These are phyloP conservation scores for Phytophthora pinifolia DNA, from an alignment of 352 stramenopile species.

Conservation along the genomic window DNA sequence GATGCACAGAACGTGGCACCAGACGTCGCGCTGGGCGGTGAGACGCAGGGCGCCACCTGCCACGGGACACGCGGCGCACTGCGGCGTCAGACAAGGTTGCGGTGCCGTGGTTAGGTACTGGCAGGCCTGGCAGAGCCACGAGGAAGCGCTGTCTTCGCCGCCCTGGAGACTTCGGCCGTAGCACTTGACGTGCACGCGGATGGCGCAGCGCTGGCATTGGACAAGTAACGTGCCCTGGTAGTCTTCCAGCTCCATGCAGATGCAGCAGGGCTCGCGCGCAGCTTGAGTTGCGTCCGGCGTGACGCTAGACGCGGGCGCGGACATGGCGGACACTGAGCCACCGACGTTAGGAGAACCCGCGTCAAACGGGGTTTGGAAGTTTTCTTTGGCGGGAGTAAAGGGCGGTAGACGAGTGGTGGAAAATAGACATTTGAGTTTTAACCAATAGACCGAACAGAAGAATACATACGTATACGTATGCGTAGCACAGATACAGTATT, in stretches of 20 bases:
- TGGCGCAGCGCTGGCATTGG: slow-evolving; percentile 56
- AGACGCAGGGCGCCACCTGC: slow-evolving; percentile 72
- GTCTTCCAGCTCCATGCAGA: slow-evolving; percentile 75
- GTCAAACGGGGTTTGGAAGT: too few relatives aligned
- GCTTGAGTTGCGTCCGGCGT: too few relatives aligned
- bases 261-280: slow-evolving; percentile 40
- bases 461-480: too few relatives aligned
- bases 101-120: slow-evolving; percentile 24
- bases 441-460: too few relatives aligned
- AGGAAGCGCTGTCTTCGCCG: slow-evolving; percentile 21
- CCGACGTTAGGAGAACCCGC: too few relatives aligned
- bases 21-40: slow-evolving; percentile 57
- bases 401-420: too few relatives aligned
- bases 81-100: slow-evolving; percentile 26
- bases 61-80: slow-evolving; percentile 69
- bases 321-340: too few relatives aligned
- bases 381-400: too few relatives aligned
- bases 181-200: slow-evolving; percentile 78
- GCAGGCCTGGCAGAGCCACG: slow-evolving; percentile 77
- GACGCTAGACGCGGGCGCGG: background rate
- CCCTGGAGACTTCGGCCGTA: slow-evolving; percentile 56
- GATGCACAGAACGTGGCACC: slow-evolving; percentile 84
- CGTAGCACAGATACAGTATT: too few relatives aligned
- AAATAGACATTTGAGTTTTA: too few relatives aligned
- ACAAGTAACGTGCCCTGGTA: slow-evolving; percentile 62